Evolutionary conservation across 2,329 filamentous ascomycete genomes (phyloP).

Genomic region (Aspergillus proliferans): DNA sequence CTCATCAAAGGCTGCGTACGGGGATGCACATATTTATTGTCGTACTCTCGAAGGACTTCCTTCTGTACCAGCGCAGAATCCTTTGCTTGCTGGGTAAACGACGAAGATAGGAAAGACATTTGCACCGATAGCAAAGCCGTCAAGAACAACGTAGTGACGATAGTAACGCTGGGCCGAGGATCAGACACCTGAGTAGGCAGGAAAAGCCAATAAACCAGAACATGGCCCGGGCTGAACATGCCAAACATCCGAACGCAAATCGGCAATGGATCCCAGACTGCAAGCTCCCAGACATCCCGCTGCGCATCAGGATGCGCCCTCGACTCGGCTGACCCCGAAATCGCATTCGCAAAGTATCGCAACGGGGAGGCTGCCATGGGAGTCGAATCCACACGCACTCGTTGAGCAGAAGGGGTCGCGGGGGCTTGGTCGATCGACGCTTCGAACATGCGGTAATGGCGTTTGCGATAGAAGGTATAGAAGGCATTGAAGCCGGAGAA

Average conservation of each 20-base stretch:
- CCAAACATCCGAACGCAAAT: slow-evolving; percentile 77
- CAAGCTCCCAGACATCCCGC: slow-evolving; percentile 89
- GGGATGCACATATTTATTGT: slow-evolving; percentile 91
- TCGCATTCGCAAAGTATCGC: slow-evolving; percentile 62
- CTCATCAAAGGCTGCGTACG: slow-evolving; percentile 73
- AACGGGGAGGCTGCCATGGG: slow-evolving; percentile 73
- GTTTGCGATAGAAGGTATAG: slow-evolving; percentile 74
- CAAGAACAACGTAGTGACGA: slow-evolving; percentile 75
- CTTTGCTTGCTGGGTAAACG: slow-evolving; percentile 77
- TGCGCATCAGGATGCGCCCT: slow-evolving; percentile 69
- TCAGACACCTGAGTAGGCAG: slow-evolving; percentile 72
- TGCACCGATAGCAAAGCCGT: slow-evolving; percentile 70
- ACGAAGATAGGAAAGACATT: slow-evolving; percentile 64
- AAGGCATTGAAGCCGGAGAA: slow-evolving; percentile 70
- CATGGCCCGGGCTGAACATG: slow-evolving; percentile 86
- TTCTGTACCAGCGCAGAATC: slow-evolving; percentile 79
- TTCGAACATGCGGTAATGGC: slow-evolving; percentile 88
- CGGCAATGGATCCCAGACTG: slow-evolving; percentile 88
- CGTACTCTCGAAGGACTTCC: slow-evolving; percentile 91
- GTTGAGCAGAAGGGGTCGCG: slow-evolving; percentile 75
- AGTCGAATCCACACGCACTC: slow-evolving; percentile 81
- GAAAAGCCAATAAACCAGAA: slow-evolving; percentile 84
- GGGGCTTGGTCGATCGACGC: slow-evolving; percentile 69
- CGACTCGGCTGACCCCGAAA: slow-evolving; percentile 69
- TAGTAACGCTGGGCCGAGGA: slow-evolving; percentile 74